These are phyloP conservation scores for Mycena filopes DNA, from an alignment of 768 basidiomycete species.

Conservation along the genomic window DNA sequence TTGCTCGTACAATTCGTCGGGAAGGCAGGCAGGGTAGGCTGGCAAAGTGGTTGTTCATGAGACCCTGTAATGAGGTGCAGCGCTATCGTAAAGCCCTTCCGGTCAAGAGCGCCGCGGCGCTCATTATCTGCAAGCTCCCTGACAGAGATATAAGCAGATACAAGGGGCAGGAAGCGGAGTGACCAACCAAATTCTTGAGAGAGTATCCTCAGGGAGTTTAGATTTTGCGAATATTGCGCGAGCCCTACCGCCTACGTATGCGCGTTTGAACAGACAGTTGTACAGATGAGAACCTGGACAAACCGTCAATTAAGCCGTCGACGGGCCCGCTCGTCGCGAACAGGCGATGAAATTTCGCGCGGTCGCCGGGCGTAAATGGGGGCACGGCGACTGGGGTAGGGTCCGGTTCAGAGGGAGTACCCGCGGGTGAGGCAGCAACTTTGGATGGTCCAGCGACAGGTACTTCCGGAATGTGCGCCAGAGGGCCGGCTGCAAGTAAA, in stretches of 20 bases:
- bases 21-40: constrained; percentile 53
- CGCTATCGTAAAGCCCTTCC: constrained; percentile 67
- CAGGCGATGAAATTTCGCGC: constrained; percentile 61
- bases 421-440: constrained; percentile 25
- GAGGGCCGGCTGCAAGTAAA: constrained; percentile 52
- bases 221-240: constrained; percentile 65
- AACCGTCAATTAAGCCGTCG: constrained; percentile 57
- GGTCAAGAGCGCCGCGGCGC: constrained; percentile 62
- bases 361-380: constrained; percentile 55
- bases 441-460: constrained; percentile 25
- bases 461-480: constrained; percentile 52
- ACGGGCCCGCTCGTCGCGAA: constrained; percentile 54
- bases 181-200: constrained; percentile 61
- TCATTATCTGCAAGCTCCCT: constrained; percentile 68
- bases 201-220: constrained; percentile 55
- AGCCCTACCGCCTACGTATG: constrained; percentile 55
- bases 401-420: too few species aligned
- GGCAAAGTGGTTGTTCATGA: constrained; percentile 55
- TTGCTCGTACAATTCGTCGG: constrained; percentile 57
- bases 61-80: constrained; percentile 68
- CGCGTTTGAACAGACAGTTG: neutral
- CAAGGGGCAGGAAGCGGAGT: neutral
- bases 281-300: constrained; percentile 10
- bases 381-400: too few species aligned
- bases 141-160: neutral